These are phyloP conservation scores for Phlebiopsis gigantea DNA, from an alignment of 768 basidiomycete genomes.

Conservation along the genomic window DNA sequence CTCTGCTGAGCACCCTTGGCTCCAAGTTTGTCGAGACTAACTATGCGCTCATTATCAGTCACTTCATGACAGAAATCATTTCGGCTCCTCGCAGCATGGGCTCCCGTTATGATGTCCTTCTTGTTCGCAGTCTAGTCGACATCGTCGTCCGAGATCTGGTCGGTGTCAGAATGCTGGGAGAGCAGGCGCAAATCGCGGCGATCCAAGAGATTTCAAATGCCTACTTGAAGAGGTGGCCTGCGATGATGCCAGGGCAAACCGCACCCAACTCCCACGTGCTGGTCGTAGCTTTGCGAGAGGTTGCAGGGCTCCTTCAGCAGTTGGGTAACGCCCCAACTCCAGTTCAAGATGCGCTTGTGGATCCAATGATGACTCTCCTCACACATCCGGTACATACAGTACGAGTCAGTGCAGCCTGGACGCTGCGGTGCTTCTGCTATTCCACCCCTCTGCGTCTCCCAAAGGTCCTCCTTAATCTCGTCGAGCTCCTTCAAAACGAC, in stretches of 20 bases:
- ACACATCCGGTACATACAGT: slow-evolving; percentile 84
- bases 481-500: slow-evolving; percentile 83
- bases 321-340: slow-evolving; percentile 89
- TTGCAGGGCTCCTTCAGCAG: slow-evolving; percentile 80
- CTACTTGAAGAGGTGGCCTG: slow-evolving; percentile 90
- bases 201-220: slow-evolving; percentile 79
- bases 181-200: slow-evolving; percentile 90
- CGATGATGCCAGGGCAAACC: slow-evolving; percentile 81
- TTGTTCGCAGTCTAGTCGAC: slow-evolving; percentile 67
- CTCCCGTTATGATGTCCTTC: slow-evolving; percentile 69
- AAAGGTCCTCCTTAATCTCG: slow-evolving; percentile 67
- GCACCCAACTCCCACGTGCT: slow-evolving; percentile 66
- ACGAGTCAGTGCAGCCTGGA: slow-evolving; percentile 83
- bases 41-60: slow-evolving; percentile 72
- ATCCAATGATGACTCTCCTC: slow-evolving; percentile 80
- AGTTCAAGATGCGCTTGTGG: slow-evolving; percentile 83
- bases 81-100: slow-evolving; percentile 46
- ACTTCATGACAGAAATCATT: slow-evolving; percentile 77
- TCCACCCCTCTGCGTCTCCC: slow-evolving; percentile 84
- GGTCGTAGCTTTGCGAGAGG: slow-evolving; percentile 73
- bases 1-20: slow-evolving; percentile 72
- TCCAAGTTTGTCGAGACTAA: slow-evolving; percentile 74
- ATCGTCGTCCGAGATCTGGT: slow-evolving; percentile 82
- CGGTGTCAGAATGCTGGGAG: slow-evolving; percentile 82
- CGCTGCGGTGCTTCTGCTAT: slow-evolving; percentile 85